Evolutionary conservation across 1,139 yeast species (phyloP), one percentile per base, ranked within the genome.

Genomic region (Magnusiomyces tetraspermus): DNA sequence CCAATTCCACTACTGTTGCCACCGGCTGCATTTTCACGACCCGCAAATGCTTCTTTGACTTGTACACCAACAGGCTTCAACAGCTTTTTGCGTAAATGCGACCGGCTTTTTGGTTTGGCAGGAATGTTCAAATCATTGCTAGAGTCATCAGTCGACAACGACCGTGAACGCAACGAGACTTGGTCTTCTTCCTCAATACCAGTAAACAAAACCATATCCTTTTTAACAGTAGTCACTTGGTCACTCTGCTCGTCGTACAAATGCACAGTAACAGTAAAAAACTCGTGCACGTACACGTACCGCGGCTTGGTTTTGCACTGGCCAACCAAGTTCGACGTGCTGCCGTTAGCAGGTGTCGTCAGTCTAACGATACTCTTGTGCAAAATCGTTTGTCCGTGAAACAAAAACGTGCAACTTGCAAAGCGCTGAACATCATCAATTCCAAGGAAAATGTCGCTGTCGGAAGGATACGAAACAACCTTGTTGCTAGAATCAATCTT

Each of bases 141-240:
- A 6, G 33, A 28, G 11, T 28, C 33, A 11, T 28, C 33, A 8
- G 33, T 28, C 33, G 33, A 28, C 11, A 28, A 8, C 33, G 33
- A 28, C 33, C 11, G 33, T 6, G 33, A 28, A 6, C 33, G 33
- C 33, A 11, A 8, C 33, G 33, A 8, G 11, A 11, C 33, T 28
- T 28, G 6, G 33, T 28, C 11, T 11, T 28, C 45, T 13, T 42
- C 45, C 31, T 23, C 31, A 19, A 42, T 24, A 13, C 23, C 45
- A 23, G 45, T 42, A 22, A 42, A 42, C 6, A 42, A 24, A 42
- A 42, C 45, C 26, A 42, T 22, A 23, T 42, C 45, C n/a, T 24
- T 23, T 6, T 15, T 24, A 3, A 42, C 45, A 15, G n/a, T 22
- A 4, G 23, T 23, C 4, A 22, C 45, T 4, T 42, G 11, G 17